Evolutionary conservation across 1,139 yeast genomes (phyloP).

Genomic region (Nakaseomyces sp.): DNA sequence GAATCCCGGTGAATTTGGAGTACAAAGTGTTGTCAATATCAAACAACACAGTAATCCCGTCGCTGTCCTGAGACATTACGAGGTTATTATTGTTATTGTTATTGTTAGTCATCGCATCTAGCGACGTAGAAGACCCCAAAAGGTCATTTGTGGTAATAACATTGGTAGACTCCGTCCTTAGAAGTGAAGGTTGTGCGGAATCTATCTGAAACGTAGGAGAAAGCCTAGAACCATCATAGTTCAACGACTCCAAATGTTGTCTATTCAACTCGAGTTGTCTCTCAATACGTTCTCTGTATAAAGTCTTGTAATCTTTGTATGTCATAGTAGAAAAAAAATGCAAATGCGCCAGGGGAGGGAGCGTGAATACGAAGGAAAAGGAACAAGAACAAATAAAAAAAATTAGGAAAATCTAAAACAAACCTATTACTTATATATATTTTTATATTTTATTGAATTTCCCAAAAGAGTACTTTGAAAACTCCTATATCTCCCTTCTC

Average conservation of each 20-base stretch:
- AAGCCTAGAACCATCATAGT: constrained; percentile 25
- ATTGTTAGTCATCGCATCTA: not conserved
- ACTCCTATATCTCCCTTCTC: too few species aligned
- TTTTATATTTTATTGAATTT: too few species aligned
- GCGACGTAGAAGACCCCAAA: constrained; percentile 1
- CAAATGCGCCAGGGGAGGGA: not conserved
- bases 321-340: not conserved
- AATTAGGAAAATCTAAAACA: not conserved
- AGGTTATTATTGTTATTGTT: not conserved
- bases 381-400: not conserved
- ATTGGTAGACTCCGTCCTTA: not conserved
- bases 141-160: constrained; percentile 3
- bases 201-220: constrained; percentile 2
- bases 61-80: too few species aligned
- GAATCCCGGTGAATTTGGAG: constrained; percentile 61
- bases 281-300: constrained; percentile 20
- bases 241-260: constrained; percentile 26
- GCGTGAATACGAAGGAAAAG: not conserved
- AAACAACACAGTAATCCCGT: constrained; percentile 44
- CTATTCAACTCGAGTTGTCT: constrained; percentile 25
- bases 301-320: constrained; percentile 5
- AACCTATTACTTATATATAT: not conserved
- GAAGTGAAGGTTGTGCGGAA: not conserved
- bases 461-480: too few species aligned
- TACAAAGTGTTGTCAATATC: constrained; percentile 92